Evolutionary conservation across 2,329 filamentous ascomycete genomes (phyloP).

Genomic region (Neofusicoccum kwambonambiense): DNA sequence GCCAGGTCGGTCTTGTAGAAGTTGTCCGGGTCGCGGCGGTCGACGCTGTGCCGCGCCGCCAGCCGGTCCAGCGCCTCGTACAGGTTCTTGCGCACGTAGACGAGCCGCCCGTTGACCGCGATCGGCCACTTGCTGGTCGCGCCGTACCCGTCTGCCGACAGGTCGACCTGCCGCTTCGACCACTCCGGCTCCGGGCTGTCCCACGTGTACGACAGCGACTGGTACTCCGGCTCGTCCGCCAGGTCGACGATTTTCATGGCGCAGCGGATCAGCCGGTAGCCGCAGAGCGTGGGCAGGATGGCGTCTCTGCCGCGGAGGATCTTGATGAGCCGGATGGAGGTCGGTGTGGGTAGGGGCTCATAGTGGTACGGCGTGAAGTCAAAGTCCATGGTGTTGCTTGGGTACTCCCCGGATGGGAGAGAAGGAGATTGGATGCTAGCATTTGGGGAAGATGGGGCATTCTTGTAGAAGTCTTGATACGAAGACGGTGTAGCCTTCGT

Average conservation of each 20-base stretch:
- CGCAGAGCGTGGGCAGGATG: neutral
- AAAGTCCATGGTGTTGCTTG: neutral
- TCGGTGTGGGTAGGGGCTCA: neutral
- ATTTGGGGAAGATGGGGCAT: no score
- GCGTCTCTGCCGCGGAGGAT: neutral
- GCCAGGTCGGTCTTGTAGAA: neutral
- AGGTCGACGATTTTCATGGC: neutral
- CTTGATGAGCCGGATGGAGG: constrained; percentile 6
- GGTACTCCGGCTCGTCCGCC: neutral
- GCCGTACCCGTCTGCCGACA: neutral
- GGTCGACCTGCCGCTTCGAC: neutral
- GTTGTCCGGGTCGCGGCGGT: neutral
- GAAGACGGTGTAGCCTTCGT: no score
- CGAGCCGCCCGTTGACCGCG: neutral
- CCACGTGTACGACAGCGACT: neutral
- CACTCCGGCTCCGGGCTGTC: constrained; percentile 2
- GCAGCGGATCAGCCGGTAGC: neutral
- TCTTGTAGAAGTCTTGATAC: no score
- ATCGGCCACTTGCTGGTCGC: neutral
- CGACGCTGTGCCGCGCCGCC: no score
- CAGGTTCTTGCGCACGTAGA: constrained; percentile 2
- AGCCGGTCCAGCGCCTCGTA: constrained; percentile 10
- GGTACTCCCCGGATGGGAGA: no score
- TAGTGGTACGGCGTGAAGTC: neutral
- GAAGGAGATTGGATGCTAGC: no score